Evolutionary conservation across 495 filamentous ascomycete species (phyloP).

Genomic region (Xanthoparmelia taractica): DNA sequence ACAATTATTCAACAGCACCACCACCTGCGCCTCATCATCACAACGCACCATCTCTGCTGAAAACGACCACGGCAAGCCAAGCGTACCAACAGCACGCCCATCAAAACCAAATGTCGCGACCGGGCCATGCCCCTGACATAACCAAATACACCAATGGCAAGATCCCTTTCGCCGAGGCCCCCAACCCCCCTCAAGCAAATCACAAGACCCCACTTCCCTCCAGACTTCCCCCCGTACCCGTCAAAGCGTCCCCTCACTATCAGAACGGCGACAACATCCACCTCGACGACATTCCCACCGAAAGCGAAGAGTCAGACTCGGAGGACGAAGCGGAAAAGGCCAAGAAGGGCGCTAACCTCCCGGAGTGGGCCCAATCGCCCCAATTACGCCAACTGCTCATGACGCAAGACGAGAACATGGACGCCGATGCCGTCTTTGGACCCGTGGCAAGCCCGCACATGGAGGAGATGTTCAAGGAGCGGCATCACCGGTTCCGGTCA

Average conservation of each 20-base stretch:
- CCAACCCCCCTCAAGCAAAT: constrained; percentile 39
- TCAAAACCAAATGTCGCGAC: constrained; percentile 47
- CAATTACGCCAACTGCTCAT: constrained; percentile 60
- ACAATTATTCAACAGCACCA: constrained; percentile 52
- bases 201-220: constrained; percentile 52
- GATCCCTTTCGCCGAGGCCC: constrained; percentile 75
- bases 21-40: constrained; percentile 40
- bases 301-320: constrained; percentile 82
- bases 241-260: constrained; percentile 55
- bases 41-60: constrained; percentile 28
- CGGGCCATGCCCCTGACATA: constrained; percentile 64
- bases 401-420: constrained; percentile 64
- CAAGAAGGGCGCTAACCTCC: constrained; percentile 46
- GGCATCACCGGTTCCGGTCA: constrained; percentile 74
- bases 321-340: constrained; percentile 74
- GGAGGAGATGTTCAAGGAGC: constrained; percentile 90
- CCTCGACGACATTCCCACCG: constrained; percentile 87
- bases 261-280: constrained; percentile 77
- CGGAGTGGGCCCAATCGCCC: constrained; percentile 79
- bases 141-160: constrained; percentile 75
- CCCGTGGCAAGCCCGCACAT: constrained; percentile 77
- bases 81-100: constrained; percentile 40
- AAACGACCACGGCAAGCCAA: constrained; percentile 28
- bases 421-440: constrained; percentile 85
- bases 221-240: constrained; percentile 44